phyloP scores from a whole-genome alignment of 257 asterid genomes.

The Mentha longifolia region DNA sequence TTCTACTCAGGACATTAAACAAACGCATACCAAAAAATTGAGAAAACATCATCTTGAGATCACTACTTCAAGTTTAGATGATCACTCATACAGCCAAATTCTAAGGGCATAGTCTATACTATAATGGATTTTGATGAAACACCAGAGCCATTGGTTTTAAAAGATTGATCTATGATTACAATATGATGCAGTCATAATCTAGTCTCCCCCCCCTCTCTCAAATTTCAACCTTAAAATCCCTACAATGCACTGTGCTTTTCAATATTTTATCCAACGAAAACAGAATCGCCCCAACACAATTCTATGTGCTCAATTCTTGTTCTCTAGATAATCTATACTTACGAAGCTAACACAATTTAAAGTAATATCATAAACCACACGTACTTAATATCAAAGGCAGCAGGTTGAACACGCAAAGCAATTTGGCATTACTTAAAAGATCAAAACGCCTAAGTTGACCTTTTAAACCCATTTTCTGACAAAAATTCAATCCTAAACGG shows the following conservation, averaged over 20 bases:
- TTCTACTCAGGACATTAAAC: not conserved
- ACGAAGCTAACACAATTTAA: conserved; percentile 2
- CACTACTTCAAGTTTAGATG: not conserved
- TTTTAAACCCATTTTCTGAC: not conserved
- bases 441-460: not conserved
- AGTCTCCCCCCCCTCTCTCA: not conserved
- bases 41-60: not conserved
- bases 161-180: not conserved
- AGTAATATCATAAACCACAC: not conserved
- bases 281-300: no score
- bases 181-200: not conserved
- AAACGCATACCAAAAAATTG: conserved; percentile 8
- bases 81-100: no score
- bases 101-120: not conserved
- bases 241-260: not conserved
- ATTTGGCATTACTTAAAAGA: not conserved
- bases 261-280: not conserved
- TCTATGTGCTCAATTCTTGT: not conserved
- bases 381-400: not conserved
- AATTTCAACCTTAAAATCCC: not conserved
- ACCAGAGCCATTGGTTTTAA: not conserved
- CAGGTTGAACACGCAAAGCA: not conserved
- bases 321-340: conserved; percentile 4
- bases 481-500: not conserved
- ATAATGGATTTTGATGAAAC: not conserved